Evolutionary conservation across 108 stramenopile species (phyloP).

Genomic region (Ochromonas danica): DNA sequence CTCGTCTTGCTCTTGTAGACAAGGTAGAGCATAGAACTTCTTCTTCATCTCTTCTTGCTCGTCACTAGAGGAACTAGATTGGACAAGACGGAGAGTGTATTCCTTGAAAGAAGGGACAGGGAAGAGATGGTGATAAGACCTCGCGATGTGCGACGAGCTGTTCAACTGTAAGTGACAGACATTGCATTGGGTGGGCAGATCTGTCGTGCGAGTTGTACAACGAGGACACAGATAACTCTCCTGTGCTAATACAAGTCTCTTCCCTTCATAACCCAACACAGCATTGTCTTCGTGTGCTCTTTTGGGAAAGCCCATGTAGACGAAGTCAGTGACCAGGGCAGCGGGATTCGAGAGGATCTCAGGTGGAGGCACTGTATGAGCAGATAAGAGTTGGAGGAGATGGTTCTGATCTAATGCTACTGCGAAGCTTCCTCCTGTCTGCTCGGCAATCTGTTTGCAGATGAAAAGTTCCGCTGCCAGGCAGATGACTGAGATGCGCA

Average conservation of each 20-base stretch:
- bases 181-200: constrained; percentile 67
- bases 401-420: constrained; percentile 52
- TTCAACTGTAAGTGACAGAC: constrained; percentile 82
- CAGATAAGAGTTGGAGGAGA: constrained; percentile 45
- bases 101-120: constrained; percentile 78
- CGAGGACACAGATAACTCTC: constrained; percentile 54
- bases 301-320: constrained; percentile 56
- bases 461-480: constrained; percentile 59
- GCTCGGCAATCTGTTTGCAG: constrained; percentile 47
- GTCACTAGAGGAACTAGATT: background rate
- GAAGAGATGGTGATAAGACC: constrained; percentile 87
- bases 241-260: constrained; percentile 44
- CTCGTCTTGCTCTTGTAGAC: background rate
- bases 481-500: constrained; percentile 50
- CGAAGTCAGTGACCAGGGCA: constrained; percentile 50
- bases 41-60: too few relatives aligned
- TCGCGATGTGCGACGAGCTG: constrained; percentile 73
- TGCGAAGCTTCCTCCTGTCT: constrained; percentile 48
- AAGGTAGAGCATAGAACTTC: background rate
- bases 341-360: constrained; percentile 37
- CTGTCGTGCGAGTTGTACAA: constrained; percentile 51
- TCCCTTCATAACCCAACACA: constrained; percentile 42
- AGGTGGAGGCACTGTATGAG: constrained; percentile 55
- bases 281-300: background rate
- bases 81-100: constrained; percentile 22